phyloP scores from a whole-genome alignment of 495 filamentous ascomycete genomes.

The Xylaria grammica region DNA sequence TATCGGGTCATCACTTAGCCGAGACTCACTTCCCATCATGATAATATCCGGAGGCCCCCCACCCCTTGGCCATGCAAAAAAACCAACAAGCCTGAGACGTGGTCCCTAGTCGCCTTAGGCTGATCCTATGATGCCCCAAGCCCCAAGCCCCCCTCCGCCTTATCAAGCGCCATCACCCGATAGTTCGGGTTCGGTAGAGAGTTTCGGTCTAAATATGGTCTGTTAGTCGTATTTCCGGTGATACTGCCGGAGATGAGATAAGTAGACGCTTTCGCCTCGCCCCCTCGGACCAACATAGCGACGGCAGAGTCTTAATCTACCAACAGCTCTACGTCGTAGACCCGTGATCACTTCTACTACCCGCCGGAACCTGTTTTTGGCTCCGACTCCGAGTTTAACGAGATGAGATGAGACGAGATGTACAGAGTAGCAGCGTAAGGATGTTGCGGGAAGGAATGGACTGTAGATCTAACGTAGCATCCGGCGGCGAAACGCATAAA shows the following conservation, averaged over 20 bases:
- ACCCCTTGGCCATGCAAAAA: neutral
- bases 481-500: neutral
- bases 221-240: too few relatives aligned
- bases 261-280: neutral
- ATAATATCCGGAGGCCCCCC: neutral
- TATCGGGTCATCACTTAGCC: neutral
- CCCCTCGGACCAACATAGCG: neutral
- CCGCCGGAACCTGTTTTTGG: neutral
- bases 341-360: neutral
- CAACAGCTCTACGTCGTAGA: neutral
- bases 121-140: neutral
- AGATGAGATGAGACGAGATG: neutral
- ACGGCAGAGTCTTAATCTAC: conserved; percentile 2
- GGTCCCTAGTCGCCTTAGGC: neutral
- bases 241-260: too few relatives aligned
- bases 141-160: too few relatives aligned
- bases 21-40: neutral
- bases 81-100: too few relatives aligned
- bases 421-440: neutral
- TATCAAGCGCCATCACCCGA: too few relatives aligned
- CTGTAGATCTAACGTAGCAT: neutral
- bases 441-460: neutral
- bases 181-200: neutral
- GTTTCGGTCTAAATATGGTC: neutral
- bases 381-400: too few relatives aligned